Conservation (phyloP, 768 basidiomycete species). For the Hydnomerulius pinastri region DNA sequence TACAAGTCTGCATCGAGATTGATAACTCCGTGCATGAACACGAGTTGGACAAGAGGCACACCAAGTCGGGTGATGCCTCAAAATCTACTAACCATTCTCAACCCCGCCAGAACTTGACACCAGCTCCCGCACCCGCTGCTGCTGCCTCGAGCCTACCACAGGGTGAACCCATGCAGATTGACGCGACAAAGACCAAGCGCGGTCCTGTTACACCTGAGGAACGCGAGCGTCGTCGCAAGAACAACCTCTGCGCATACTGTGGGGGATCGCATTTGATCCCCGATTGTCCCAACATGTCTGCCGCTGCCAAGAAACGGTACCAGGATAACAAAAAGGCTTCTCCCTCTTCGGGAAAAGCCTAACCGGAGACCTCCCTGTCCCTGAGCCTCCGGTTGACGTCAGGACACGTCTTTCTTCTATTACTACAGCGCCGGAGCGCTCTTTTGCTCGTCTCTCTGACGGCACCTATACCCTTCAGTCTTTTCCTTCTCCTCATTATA, state of each 20-base stretch:
- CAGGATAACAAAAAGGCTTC: not conserved
- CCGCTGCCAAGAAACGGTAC: slow-evolving; percentile 11
- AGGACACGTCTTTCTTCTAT: slow-evolving; percentile 8
- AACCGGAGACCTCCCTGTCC: slow-evolving; percentile 22
- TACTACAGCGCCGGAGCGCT: too few species aligned
- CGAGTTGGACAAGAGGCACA: not conserved
- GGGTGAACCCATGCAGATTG: slow-evolving; percentile 34
- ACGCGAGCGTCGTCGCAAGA: slow-evolving; percentile 20
- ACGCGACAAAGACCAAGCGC: slow-evolving; percentile 18
- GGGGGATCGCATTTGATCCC: slow-evolving; percentile 29
- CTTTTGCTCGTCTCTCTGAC: slow-evolving; percentile 3
- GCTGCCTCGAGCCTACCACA: slow-evolving; percentile 1
- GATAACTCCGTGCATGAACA: not conserved
- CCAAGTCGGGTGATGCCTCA: not conserved
- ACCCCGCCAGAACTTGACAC: not conserved
- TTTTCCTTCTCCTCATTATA: slow-evolving; percentile 8
- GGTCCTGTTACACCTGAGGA: slow-evolving; percentile 32
- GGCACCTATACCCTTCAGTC: slow-evolving; percentile 7
- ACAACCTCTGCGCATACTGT: too few species aligned
- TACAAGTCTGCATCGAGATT: not conserved
- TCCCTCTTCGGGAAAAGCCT: slow-evolving; percentile 22
- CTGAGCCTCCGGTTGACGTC: slow-evolving; percentile 19
- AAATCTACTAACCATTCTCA: not conserved
- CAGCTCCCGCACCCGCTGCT: not conserved
- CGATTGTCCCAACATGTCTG: slow-evolving; percentile 30